A percentile compares a stretch with the other conserved stretches of the same genome.
These are phyloP conservation scores for Quillaja saponaria DNA, from an alignment of 306 rosid species.

Conservation along the genomic window DNA sequence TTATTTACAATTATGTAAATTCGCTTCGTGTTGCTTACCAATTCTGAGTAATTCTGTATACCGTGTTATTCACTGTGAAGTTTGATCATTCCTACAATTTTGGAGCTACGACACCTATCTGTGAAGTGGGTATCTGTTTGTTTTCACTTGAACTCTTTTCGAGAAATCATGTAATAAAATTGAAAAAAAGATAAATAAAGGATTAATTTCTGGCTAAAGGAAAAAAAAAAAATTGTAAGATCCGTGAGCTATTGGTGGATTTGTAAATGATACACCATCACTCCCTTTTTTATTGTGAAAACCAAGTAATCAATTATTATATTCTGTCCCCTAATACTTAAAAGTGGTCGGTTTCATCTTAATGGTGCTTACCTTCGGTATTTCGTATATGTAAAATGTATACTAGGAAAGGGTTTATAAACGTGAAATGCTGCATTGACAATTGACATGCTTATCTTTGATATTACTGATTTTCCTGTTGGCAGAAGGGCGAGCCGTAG, in stretches of 20 bases:
- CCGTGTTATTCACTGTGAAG: not conserved
- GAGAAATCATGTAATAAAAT: not conserved
- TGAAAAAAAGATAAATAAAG: not conserved
- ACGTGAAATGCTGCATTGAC: too few relatives aligned
- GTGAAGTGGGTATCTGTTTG: slow-evolving; percentile 11
- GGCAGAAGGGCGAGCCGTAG: slow-evolving; percentile 71
- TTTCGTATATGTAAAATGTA: not conserved
- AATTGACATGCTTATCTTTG: too few relatives aligned
- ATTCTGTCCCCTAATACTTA: not conserved
- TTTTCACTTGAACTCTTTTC: not conserved
- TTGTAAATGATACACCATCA: not conserved
- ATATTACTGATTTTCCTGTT: slow-evolving; percentile 3
- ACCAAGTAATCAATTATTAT: not conserved
- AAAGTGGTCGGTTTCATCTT: not conserved
- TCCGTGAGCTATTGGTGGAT: not conserved
- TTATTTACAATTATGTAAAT: not conserved
- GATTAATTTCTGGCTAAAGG: too few relatives aligned
- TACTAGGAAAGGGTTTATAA: too few relatives aligned
- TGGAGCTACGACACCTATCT: slow-evolving; percentile 22
- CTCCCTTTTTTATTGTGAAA: not conserved
- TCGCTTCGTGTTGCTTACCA: not conserved
- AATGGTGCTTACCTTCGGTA: not conserved
- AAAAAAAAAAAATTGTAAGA: not conserved
- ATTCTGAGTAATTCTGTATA: not conserved
- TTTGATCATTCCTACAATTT: not conserved